Evolutionary conservation across 805 yeast genomes (phyloP).

Genomic region (Barnettozyma sp.): DNA sequence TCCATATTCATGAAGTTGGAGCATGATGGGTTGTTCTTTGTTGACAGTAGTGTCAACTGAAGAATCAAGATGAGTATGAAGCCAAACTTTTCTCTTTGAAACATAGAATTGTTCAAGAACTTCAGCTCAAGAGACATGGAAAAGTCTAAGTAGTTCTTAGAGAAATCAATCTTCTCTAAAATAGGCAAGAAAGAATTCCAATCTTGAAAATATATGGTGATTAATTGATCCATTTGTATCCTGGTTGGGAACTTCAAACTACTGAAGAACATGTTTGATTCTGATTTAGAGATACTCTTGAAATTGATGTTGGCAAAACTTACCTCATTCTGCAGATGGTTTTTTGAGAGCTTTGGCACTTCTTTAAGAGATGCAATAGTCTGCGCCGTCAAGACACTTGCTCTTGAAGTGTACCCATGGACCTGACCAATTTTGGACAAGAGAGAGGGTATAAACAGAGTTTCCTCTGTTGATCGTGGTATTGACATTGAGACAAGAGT

Average conservation of each 20-base stretch:
- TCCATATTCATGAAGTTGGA: constrained; percentile 7
- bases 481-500: constrained; percentile 62
- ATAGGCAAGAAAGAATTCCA: constrained; percentile 73
- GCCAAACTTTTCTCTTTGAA: constrained; percentile 47
- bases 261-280: constrained; percentile 41
- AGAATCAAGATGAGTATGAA: constrained; percentile 41
- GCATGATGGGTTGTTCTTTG: constrained; percentile 12
- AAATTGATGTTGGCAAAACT: constrained; percentile 33
- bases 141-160: constrained; percentile 47
- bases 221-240: constrained; percentile 57
- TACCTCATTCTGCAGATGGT: constrained; percentile 11
- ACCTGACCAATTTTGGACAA: constrained; percentile 62
- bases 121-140: constrained; percentile 38
- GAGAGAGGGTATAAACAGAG: constrained; percentile 64
- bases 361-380: constrained; percentile 65
- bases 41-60: constrained; percentile 37
- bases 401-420: constrained; percentile 65
- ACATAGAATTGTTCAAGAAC: constrained; percentile 35
- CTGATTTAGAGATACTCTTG: constrained; percentile 31
- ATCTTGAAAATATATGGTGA: constrained; percentile 62
- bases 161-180: constrained; percentile 61
- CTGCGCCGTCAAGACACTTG: constrained; percentile 64
- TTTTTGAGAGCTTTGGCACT: constrained; percentile 23
- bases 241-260: constrained; percentile 42
- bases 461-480: constrained; percentile 75